phyloP scores from a whole-genome alignment of 2,329 filamentous ascomycete genomes.

The Calonectria naviculata region DNA sequence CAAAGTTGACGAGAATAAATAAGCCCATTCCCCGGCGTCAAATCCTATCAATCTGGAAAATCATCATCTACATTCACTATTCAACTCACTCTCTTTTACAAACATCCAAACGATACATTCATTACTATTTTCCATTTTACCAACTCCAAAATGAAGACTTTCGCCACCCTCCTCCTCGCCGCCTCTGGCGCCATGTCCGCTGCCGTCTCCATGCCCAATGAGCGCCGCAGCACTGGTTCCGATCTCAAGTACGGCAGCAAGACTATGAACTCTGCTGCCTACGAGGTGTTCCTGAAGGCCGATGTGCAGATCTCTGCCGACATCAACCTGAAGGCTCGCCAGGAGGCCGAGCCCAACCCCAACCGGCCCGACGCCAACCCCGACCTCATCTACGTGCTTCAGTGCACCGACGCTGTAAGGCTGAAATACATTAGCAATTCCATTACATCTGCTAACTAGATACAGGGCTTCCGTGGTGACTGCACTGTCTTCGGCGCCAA shows the following conservation, averaged over 20 bases:
- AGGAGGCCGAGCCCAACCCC: background rate
- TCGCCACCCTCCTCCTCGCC: background rate
- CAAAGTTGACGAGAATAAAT: background rate
- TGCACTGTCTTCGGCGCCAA: background rate
- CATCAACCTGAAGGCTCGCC: background rate
- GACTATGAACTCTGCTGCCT: background rate
- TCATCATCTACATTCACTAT: background rate
- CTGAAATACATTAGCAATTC: background rate
- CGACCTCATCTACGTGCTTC: background rate
- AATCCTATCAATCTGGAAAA: background rate
- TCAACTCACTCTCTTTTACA: background rate
- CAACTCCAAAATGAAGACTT: slow-evolving; percentile 1
- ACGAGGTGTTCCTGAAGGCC: background rate
- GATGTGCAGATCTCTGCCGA: background rate
- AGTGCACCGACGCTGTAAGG: slow-evolving; percentile 1
- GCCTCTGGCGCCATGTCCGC: background rate
- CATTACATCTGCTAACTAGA: background rate
- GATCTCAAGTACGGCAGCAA: background rate
- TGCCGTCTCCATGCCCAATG: background rate
- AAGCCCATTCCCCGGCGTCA: background rate
- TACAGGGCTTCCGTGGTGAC: background rate
- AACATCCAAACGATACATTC: background rate
- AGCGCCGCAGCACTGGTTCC: background rate
- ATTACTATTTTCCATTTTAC: no score
- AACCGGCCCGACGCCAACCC: background rate